Base-by-base conservation (phyloP, 2,329 filamentous ascomycete species). In the Aspergillus calidoustus region DNA sequence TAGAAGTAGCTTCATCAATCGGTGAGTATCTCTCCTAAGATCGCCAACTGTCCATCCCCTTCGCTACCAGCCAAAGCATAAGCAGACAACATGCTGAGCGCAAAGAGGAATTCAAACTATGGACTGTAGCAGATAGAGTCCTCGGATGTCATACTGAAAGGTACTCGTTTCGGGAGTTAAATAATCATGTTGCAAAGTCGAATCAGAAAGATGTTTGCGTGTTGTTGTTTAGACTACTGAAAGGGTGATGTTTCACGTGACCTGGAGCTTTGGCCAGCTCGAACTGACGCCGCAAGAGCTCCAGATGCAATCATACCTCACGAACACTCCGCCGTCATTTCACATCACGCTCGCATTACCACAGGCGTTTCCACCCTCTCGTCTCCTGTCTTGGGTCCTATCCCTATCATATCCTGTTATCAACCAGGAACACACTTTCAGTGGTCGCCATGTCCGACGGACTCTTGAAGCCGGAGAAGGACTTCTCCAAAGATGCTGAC, bases 401-500 rank as follows among this genome's bases (percentile, higher is more conserved):
- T 7, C 52, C 17, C 19, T n/a, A 44, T 19, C 19, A 47, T 19
- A 43, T 34, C 17, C 30, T 17, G 19, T 44, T 43, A 48, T 57
- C 54, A 59, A 55, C 38, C 59, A 58, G 59, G 55, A 62, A 62
- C 60, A 59, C 51, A 55, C 54, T 61, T 60, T 41, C 65, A 63
- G 59, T 70, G 71, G 72, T 72, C 79, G 85, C 69, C 76, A 96
- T 96, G 93, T 91, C 93, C 74, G 91, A 93, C 81, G 88, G 88
- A 80, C 81, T 88, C 71, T 77, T 95, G 79, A 96, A 96, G 87
- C 92, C 94, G 75, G 95, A 99, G 85, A 97, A 96, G 90, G 95
- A 99, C 88, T 97, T 91, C 87, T 90, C 91, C 76, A 96, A 97
- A 83, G 93, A 98, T 81, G 92, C 92, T 74, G 93, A 98, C 84